Conservation (phyloP, 2,329 filamentous ascomycete species). For the Diplodia sapinea region DNA sequence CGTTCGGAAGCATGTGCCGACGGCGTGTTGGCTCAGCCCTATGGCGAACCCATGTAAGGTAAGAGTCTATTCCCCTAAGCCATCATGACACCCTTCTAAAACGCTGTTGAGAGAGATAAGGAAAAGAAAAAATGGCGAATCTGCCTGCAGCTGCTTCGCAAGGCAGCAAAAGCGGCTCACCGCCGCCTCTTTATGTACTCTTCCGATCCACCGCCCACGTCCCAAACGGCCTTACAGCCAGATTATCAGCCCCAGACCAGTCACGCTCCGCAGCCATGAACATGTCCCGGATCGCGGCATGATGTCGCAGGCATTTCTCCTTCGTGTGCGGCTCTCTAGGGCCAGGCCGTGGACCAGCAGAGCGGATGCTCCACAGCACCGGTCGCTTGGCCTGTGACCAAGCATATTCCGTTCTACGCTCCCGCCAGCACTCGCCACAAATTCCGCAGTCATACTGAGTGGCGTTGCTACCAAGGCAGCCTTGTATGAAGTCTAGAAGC, state of each 20-base stretch:
- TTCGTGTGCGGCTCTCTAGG: conserved; percentile 10
- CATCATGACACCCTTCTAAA: not conserved
- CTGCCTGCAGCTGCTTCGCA: not conserved
- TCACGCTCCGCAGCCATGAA: conserved; percentile 49
- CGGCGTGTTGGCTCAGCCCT: conserved; percentile 7
- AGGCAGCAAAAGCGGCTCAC: not conserved
- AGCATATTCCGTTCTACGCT: conserved; percentile 48
- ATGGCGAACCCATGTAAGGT: not conserved
- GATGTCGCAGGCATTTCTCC: conserved; percentile 6
- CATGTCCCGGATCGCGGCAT: conserved; percentile 41
- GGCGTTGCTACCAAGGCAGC: conserved; percentile 41
- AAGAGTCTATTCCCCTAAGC: not conserved
- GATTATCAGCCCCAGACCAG: conserved; percentile 36
- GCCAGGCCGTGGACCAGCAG: conserved; percentile 4
- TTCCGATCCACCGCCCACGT: conserved; percentile 13
- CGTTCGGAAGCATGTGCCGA: not conserved
- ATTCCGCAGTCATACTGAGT: conserved; percentile 47
- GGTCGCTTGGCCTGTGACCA: conserved; percentile 55
- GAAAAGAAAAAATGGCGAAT: not conserved
- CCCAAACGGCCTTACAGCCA: conserved; percentile 2
- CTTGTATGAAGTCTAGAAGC: conserved; percentile 67
- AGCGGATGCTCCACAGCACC: conserved; percentile 47
- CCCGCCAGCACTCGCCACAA: conserved; percentile 54
- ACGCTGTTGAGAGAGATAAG: not conserved
- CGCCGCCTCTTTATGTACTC: not conserved